Evolutionary conservation across 2,329 filamentous ascomycete genomes (phyloP).

Genomic region (Talaromyces sp.): DNA sequence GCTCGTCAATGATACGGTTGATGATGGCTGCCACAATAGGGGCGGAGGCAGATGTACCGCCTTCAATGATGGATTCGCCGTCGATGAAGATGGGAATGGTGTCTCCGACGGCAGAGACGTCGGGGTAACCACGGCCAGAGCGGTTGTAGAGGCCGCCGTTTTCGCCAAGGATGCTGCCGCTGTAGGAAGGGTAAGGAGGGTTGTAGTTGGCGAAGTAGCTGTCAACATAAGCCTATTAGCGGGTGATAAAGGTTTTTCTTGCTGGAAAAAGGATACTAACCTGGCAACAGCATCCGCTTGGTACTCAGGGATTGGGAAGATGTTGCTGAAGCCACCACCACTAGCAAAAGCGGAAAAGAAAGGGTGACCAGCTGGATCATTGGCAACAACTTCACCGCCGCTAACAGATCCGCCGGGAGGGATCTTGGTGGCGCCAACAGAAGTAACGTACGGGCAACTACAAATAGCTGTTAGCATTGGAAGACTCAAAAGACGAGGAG

Average conservation of each 20-base stretch:
- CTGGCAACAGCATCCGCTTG: constrained; percentile 37
- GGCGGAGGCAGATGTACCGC: constrained; percentile 42
- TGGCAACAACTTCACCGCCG: constrained; percentile 12
- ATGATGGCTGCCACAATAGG: constrained; percentile 57
- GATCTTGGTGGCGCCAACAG: constrained; percentile 35
- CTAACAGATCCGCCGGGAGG: constrained; percentile 5
- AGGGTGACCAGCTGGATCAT: constrained; percentile 13
- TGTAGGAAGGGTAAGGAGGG: constrained; percentile 14
- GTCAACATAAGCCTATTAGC: neutral
- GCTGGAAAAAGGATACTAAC: constrained; percentile 24
- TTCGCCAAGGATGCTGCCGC: constrained; percentile 6
- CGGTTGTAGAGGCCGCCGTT: constrained; percentile 39
- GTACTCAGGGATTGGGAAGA: constrained; percentile 41
- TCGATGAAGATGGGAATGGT: constrained; percentile 2
- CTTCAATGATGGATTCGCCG: neutral
- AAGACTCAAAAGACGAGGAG: too few species aligned
- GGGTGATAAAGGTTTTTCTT: neutral
- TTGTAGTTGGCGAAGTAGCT: constrained; percentile 13
- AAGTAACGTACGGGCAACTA: constrained; percentile 48
- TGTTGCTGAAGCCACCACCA: constrained; percentile 42
- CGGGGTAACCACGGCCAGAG: constrained; percentile 56
- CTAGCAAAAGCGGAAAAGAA: constrained; percentile 2
- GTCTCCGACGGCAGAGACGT: constrained; percentile 50
- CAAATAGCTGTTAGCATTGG: neutral
- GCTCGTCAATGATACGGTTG: constrained; percentile 58